These are phyloP conservation scores for Geotrichum citri-aurantii DNA, from an alignment of 1,139 yeast species.

Conservation along the genomic window DNA sequence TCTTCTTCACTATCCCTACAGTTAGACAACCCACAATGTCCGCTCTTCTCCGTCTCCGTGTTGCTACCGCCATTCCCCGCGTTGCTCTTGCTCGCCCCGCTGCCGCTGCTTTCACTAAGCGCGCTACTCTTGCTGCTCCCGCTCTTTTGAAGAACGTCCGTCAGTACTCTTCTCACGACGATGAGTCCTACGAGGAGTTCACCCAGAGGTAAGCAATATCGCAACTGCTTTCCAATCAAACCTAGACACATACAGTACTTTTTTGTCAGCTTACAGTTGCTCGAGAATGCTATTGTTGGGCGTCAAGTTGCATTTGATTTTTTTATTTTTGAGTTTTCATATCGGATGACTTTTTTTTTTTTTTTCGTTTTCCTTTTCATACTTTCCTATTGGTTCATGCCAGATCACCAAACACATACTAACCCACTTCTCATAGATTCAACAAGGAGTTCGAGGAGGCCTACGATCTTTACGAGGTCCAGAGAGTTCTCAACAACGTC, in stretches of 20 bases:
- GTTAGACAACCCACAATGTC: constrained; percentile 19
- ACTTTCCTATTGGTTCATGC: constrained; percentile 1
- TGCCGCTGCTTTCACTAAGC: constrained; percentile 20
- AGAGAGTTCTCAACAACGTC: constrained; percentile 89
- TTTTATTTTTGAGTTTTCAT: background rate
- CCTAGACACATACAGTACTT: background rate
- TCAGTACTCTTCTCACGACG: constrained; percentile 67
- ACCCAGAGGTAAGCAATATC: constrained; percentile 46
- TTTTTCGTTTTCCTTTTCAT: constrained; percentile 5
- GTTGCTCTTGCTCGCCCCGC: constrained; percentile 23
- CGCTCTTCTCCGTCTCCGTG: constrained; percentile 21
- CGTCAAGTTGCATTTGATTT: background rate
- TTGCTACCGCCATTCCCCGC: constrained; percentile 22
- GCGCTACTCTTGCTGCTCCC: constrained; percentile 35
- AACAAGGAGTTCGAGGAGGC: constrained; percentile 98
- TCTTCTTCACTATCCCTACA: constrained; percentile 10
- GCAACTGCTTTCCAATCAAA: background rate
- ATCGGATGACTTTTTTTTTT: constrained; percentile 12
- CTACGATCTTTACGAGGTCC: constrained; percentile 95
- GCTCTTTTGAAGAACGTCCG: constrained; percentile 37
- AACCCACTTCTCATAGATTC: constrained; percentile 44
- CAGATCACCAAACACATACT: constrained; percentile 5
- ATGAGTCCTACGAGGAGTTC: constrained; percentile 93
- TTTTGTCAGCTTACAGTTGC: background rate
- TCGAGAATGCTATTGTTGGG: background rate